Evolutionary conservation across 1,139 yeast genomes (phyloP), one percentile per base, ranked within the genome.

Genomic region (Yamadazyma aaseri): DNA sequence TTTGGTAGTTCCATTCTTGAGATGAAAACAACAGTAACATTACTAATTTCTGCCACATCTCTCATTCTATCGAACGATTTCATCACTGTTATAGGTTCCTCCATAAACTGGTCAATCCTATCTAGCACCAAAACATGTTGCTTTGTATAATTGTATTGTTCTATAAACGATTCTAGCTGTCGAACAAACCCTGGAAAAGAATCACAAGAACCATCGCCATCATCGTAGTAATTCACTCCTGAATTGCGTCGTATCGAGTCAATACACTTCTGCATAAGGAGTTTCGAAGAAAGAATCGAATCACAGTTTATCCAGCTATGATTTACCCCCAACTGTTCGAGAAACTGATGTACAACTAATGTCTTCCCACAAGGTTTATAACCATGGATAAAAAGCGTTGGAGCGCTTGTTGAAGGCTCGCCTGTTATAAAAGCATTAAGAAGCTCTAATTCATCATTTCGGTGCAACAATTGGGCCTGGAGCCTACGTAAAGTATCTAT

Each of bases 41-140:
- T 68, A 11, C 49, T 45, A 17, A 68, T 46, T 6, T 40, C 39
- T 2, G 65, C 52, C 32, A 57, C 56, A 44, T 80, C 86, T 20
- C 64, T 63, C 23, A 79, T 44, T 30, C 76, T 58, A 2, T 70
- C 48, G 44, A 80, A 72, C 8, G 74, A 65, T n/a, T 65, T 55
- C 37, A 69, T 62, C 7, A 79, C 42, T 7, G 67, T 75, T 10
- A 63, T 58, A 0, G 70, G 58, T 16, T 66, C 61, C 25, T 77
- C 86, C 46, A 70, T 67, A 28, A 80, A 63, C 39, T 68, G 70
- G 47, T 80, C 86, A 21, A 76, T 63, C 8, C 80, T 55, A 45
- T 80, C 86, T n/a, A 80, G 57, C 0, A 80, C 79, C 26, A 80
- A 53, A 5, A 77, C 67, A 45, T 78, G 82, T n/a, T 61, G 65